phyloP scores from a whole-genome alignment of 2,329 filamentous ascomycete species.

The Acarospora socialis region DNA sequence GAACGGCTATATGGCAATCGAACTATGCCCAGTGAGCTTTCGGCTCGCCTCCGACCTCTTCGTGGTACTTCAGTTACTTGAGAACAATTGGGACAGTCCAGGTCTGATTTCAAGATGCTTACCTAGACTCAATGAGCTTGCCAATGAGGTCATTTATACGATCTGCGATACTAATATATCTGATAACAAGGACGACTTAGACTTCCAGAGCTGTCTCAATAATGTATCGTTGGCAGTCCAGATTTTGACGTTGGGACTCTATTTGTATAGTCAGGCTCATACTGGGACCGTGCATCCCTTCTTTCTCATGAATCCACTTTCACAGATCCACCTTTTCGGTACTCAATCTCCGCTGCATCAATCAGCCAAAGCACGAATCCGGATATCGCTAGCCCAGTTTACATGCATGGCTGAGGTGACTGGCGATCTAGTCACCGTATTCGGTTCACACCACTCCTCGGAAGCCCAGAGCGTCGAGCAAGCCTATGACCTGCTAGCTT shows the following conservation, averaged over 20 bases:
- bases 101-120: conserved; percentile 1
- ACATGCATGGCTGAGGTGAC: conserved; percentile 12
- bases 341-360: no score
- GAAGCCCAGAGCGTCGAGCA: background rate
- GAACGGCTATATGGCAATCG: background rate
- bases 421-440: conserved; percentile 8
- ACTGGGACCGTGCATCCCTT: conserved; percentile 8
- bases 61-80: background rate
- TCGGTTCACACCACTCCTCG: background rate
- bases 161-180: no score
- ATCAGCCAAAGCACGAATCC: conserved; percentile 2
- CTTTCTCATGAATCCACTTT: conserved; percentile 9
- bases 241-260: conserved; percentile 6
- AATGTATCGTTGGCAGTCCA: conserved; percentile 11
- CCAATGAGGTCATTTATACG: no score
- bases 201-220: no score
- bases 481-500: conserved; percentile 8
- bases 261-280: conserved; percentile 11
- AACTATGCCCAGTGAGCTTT: no score
- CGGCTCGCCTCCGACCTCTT: background rate
- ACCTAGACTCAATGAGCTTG: background rate
- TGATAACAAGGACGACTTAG: no score
- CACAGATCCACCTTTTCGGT: conserved; percentile 3
- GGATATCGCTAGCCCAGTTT: conserved; percentile 1
- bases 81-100: conserved; percentile 1